A percentile compares a stretch with the other conserved stretches of the same genome.
Conservation (phyloP, 2,329 filamentous ascomycete species). For the Penicillium corylophilum region DNA sequence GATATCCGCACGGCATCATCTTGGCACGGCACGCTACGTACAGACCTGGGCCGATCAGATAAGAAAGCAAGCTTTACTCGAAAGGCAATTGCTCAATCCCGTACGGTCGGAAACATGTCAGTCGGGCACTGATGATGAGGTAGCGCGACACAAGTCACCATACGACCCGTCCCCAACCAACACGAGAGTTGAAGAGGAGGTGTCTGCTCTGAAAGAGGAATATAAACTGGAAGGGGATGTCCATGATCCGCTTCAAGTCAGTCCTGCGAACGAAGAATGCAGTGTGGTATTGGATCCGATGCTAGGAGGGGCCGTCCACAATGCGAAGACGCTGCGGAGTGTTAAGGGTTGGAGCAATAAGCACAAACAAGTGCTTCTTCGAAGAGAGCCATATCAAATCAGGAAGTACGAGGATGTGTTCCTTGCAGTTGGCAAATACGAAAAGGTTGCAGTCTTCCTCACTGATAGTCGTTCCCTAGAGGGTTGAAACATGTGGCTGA, state of each 20-base stretch:
- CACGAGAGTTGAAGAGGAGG: conserved; percentile 18
- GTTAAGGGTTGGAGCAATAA: conserved; percentile 28
- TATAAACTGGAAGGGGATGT: conserved; percentile 21
- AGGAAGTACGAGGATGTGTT: conserved; percentile 17
- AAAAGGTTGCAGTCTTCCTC: conserved; percentile 6
- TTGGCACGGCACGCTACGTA: background rate
- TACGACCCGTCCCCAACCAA: conserved; percentile 26
- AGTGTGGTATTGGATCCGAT: conserved; percentile 22
- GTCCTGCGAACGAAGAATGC: conserved; percentile 23
- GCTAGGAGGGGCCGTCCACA: conserved; percentile 14
- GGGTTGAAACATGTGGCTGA: background rate
- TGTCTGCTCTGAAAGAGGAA: conserved; percentile 21
- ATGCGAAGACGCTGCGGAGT: conserved; percentile 18
- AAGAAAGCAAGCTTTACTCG: conserved; percentile 3
- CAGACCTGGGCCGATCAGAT: background rate
- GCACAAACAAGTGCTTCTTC: conserved; percentile 16
- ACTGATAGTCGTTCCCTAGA: background rate
- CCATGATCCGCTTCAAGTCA: conserved; percentile 24
- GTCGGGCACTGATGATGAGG: conserved; percentile 29
- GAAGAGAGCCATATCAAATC: conserved; percentile 11
- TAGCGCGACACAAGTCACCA: conserved; percentile 25
- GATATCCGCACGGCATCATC: background rate
- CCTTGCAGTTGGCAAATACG: conserved; percentile 5
- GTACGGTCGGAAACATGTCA: conserved; percentile 23
- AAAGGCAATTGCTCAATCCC: conserved; percentile 21